Evolutionary conservation across 345 rosid genomes (phyloP).

Genomic region (Citrus australasica): DNA sequence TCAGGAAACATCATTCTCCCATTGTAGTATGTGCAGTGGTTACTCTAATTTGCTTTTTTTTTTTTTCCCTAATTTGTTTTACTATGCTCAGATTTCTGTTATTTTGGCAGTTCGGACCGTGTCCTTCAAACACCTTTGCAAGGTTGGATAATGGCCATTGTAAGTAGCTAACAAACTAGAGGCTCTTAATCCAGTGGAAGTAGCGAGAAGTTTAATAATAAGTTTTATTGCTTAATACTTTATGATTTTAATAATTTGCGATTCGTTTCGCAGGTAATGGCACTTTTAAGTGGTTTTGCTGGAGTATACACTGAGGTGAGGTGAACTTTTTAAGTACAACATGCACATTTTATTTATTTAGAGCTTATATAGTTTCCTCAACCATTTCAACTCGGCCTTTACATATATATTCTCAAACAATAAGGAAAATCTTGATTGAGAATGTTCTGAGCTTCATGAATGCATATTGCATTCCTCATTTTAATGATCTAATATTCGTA

Average conservation of each 20-base stretch:
- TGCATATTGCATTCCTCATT: background rate
- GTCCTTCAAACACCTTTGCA: slow-evolving; percentile 86
- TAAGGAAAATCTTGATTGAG: background rate
- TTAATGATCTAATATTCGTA: background rate
- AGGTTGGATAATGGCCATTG: slow-evolving; percentile 99
- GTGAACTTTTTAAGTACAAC: slow-evolving; percentile 27
- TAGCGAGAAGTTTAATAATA: slow-evolving; percentile 4
- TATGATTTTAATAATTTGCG: background rate
- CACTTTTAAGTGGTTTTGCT: slow-evolving; percentile 93
- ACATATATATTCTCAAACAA: background rate
- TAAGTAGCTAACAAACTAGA: slow-evolving; percentile 34
- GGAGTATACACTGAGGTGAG: slow-evolving; percentile 99
- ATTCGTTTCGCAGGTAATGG: slow-evolving; percentile 67
- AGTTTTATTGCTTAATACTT: slow-evolving; percentile 7
- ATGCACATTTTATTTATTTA: background rate
- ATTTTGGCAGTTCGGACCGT: slow-evolving; percentile 75
- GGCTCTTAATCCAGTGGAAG: slow-evolving; percentile 4
- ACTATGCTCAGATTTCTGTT: background rate
- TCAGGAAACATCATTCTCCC: background rate
- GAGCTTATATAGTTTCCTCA: background rate
- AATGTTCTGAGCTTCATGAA: background rate
- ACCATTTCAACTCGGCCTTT: slow-evolving; percentile 4
- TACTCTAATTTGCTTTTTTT: background rate
- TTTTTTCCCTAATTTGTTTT: background rate
- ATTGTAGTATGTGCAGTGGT: background rate